Evolutionary conservation across 2,329 filamentous ascomycete genomes (phyloP), one percentile per base, ranked within the genome.

Genomic region (Myotisia sp.): DNA sequence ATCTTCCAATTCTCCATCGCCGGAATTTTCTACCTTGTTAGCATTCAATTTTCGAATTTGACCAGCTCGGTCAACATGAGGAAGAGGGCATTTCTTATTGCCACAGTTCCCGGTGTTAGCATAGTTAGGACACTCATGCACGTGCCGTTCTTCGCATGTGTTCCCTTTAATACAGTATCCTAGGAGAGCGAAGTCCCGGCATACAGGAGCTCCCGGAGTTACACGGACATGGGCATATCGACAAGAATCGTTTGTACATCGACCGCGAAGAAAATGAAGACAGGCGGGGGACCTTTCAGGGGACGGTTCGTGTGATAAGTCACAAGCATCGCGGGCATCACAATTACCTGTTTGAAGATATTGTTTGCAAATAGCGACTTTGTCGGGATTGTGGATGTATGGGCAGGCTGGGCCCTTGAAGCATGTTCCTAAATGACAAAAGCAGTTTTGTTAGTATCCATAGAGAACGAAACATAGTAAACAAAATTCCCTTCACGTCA

Each of bases 41-140:
- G 65, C 61, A 38, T 60, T 61, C 47, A 68, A 65, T 56, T 70
- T 72, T 56, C 72, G 69, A 55, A 78, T 76, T 51, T 83, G 79
- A 49, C 81, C 85, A 53, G 85, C 85, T 59, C 82, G 76, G 62
- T 90, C 82, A 54, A 87, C 74, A 61, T 98, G 90, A 39, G 76
- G 79, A 36, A 93, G 70, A 54, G 79, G 80, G 65, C 87, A 95
- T 45, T 77, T 76, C 58, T 77, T 75, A 54, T 71, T 75, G 54
- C 75, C 76, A 71, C 90, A 98, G 42, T 68, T 65, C 49, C 87
- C 87, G 40, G 73, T 83, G 60, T 93, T 92, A 69, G 83, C 82
- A 65, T 92, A 94, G 55, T 92, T 81, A 42, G 90, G 87, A 58
- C 90, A 95, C 58, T 95, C 87, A 60, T 79, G 79, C 38, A 87